These are phyloP conservation scores for Podaxis carcinomalis DNA, from an alignment of 768 basidiomycete genomes.

Conservation along the genomic window DNA sequence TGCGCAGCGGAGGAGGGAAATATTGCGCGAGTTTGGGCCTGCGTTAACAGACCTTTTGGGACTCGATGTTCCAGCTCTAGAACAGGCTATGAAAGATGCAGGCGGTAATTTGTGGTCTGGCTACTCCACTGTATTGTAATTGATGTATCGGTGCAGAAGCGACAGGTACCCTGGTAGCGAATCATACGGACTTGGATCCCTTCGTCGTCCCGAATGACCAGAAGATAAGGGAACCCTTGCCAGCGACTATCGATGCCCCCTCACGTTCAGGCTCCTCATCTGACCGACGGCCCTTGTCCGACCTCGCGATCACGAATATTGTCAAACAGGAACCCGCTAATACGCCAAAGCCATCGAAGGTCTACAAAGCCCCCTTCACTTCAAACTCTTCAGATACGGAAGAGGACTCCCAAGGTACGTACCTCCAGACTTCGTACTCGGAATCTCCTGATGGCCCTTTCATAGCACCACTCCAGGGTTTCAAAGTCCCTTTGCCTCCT, in stretches of 20 bases:
- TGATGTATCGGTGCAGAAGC: neutral
- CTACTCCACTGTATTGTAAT: neutral
- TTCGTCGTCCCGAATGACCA: neutral
- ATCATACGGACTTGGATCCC: neutral
- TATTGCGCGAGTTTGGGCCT: constrained; percentile 11
- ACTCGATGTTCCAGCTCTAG: constrained; percentile 35
- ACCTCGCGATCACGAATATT: neutral
- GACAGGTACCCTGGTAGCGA: neutral
- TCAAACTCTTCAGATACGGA: constrained; percentile 19
- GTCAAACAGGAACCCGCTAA: neutral
- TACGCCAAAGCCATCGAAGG: neutral
- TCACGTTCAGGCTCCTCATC: neutral
- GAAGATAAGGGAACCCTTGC: neutral
- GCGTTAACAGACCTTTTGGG: constrained; percentile 18
- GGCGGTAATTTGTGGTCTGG: neutral
- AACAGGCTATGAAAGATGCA: neutral
- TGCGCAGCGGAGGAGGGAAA: neutral
- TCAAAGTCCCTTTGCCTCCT: neutral
- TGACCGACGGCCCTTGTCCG: neutral
- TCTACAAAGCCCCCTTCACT: neutral
- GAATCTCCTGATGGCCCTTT: neutral
- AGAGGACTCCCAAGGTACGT: constrained; percentile 16
- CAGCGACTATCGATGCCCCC: neutral
- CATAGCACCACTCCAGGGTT: neutral
- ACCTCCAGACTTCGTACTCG: neutral